phyloP scores from a whole-genome alignment of 2,329 filamentous ascomycete genomes.

The Byssothecium circinans region DNA sequence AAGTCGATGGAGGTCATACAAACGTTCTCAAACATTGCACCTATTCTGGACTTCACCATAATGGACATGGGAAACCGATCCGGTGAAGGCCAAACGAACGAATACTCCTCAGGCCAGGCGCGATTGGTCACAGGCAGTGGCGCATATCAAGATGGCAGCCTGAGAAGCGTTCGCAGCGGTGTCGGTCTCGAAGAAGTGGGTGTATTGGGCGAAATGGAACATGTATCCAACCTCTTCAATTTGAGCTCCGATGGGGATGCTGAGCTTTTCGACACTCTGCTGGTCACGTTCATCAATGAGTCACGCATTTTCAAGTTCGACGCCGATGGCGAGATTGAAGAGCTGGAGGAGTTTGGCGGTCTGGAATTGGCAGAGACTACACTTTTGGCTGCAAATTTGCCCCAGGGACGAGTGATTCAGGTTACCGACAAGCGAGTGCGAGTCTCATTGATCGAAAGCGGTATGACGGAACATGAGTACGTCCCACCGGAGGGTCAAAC shows the following conservation, averaged over 20 bases:
- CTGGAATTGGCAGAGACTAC: conserved; percentile 72
- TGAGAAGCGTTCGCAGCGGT: conserved; percentile 89
- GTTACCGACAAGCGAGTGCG: conserved; percentile 67
- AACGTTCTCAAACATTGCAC: conserved; percentile 80
- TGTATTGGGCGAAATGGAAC: conserved; percentile 75
- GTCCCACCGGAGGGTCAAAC: conserved; percentile 49
- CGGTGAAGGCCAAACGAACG: conserved; percentile 76
- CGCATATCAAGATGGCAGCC: conserved; percentile 81
- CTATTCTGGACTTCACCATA: conserved; percentile 88
- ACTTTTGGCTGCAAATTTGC: conserved; percentile 68
- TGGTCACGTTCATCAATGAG: conserved; percentile 80
- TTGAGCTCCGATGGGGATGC: conserved; percentile 57
- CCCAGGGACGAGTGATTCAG: conserved; percentile 68
- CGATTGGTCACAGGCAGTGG: conserved; percentile 92
- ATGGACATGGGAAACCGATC: conserved; percentile 94
- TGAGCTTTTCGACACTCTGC: conserved; percentile 65
- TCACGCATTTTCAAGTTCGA: conserved; percentile 82
- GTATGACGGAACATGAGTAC: conserved; percentile 63
- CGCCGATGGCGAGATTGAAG: conserved; percentile 76
- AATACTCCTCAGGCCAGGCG: conserved; percentile 93
- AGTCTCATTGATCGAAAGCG: conserved; percentile 62
- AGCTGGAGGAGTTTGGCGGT: conserved; percentile 75
- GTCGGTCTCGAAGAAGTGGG: conserved; percentile 89
- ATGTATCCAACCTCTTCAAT: conserved; percentile 73
- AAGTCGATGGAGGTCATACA: conserved; percentile 70